phyloP scores from a whole-genome alignment of 1,139 yeast genomes.

The Geotrichum restrictum region DNA sequence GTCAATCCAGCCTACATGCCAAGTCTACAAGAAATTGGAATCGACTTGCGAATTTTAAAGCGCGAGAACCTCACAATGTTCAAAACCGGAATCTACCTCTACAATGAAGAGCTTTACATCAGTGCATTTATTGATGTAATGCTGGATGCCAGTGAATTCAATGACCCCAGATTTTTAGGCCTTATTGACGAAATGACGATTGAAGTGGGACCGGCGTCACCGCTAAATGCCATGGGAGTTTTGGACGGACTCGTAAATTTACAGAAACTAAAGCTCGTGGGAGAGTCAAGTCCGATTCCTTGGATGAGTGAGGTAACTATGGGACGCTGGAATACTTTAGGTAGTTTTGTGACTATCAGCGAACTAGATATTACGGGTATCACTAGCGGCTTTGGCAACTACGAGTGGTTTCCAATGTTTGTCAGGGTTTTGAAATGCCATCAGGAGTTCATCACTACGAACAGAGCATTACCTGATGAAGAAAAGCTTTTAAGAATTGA shows the following conservation, averaged over 20 bases:
- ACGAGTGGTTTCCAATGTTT: slow-evolving; percentile 2
- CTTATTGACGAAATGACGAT: neutral
- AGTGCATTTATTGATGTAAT: slow-evolving; percentile 1
- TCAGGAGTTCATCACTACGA: neutral
- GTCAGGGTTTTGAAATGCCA: neutral
- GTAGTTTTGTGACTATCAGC: neutral
- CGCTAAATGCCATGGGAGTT: neutral
- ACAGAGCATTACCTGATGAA: neutral
- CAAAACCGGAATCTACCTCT: neutral
- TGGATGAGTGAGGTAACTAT: neutral
- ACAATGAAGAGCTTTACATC: neutral
- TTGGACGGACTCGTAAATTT: neutral
- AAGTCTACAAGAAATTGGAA: neutral
- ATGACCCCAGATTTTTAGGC: neutral
- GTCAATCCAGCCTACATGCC: slow-evolving; percentile 3
- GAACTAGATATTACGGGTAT: neutral
- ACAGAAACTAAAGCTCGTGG: neutral
- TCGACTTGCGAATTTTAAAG: neutral
- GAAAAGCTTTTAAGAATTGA: neutral
- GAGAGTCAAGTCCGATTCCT: slow-evolving; percentile 1
- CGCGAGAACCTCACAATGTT: neutral
- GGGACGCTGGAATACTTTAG: neutral
- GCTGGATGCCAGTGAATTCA: neutral
- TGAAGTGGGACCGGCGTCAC: slow-evolving; percentile 1
- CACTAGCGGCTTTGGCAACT: neutral